phyloP scores from a whole-genome alignment of 225 moss, liverwort and hornwort species.

The Climacium dendroides region DNA sequence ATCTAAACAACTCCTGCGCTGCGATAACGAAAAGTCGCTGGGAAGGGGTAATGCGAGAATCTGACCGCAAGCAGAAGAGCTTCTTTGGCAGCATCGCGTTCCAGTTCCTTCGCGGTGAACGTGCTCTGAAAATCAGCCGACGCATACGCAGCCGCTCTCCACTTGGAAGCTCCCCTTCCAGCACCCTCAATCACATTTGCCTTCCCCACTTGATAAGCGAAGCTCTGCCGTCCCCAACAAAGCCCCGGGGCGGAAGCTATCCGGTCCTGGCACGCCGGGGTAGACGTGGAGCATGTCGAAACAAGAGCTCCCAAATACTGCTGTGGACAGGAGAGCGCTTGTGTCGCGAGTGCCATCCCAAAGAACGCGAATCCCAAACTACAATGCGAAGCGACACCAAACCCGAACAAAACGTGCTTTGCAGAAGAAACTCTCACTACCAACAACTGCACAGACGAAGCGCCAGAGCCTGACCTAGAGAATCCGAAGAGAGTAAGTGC shows the following conservation, averaged over 20 bases:
- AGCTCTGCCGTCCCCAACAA: neutral
- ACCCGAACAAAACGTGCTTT: neutral
- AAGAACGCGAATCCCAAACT: neutral
- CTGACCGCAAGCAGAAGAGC: slow-evolving; percentile 76
- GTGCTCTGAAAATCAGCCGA: slow-evolving; percentile 36
- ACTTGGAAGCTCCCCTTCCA: neutral
- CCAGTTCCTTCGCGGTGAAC: slow-evolving; percentile 74
- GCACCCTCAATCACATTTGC: neutral
- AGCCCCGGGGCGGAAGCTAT: neutral
- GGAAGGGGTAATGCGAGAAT: neutral
- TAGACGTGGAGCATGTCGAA: slow-evolving; percentile 21
- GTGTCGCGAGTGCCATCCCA: slow-evolving; percentile 32
- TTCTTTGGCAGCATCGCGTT: slow-evolving; percentile 87
- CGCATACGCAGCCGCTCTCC: slow-evolving; percentile 7
- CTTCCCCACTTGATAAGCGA: neutral
- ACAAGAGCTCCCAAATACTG: slow-evolving; percentile 2
- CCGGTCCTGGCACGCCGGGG: neutral
- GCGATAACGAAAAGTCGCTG: neutral
- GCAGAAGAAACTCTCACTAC: neutral
- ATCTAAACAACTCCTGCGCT: neutral
- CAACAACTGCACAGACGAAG: neutral
- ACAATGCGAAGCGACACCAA: neutral
- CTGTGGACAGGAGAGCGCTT: slow-evolving; percentile 18
- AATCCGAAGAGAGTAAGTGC: neutral
- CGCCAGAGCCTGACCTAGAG: neutral